Conservation (phyloP, 352 stramenopile species). For the Pythium brachiatum region DNA sequence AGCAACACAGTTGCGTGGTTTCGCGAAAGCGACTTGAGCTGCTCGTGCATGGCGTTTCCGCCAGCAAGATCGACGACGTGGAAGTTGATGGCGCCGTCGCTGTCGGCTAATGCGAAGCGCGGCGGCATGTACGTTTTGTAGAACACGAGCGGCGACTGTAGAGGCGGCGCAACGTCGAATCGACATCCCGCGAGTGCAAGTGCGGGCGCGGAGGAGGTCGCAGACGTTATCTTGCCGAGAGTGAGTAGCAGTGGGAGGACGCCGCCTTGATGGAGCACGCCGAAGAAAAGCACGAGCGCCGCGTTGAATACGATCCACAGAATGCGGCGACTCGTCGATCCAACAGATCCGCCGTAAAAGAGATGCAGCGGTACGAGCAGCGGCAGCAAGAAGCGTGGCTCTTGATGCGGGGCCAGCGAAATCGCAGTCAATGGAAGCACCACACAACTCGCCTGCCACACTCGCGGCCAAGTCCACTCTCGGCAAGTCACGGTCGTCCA, state of each 20-base stretch:
- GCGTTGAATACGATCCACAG: conserved; percentile 59
- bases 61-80: conserved; percentile 55
- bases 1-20: conserved; percentile 24
- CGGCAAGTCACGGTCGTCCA: conserved; percentile 23
- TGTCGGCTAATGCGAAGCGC: conserved; percentile 57
- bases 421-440: conserved; percentile 77
- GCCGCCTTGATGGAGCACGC: conserved; percentile 68
- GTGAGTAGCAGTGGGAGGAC: conserved; percentile 58
- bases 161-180: conserved; percentile 9
- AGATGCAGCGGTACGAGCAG: conserved; percentile 82
- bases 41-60: conserved; percentile 16
- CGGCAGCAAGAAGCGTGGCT: conserved; percentile 91
- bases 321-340: neutral
- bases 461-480: neutral
- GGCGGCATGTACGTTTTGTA: conserved; percentile 82
- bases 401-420: conserved; percentile 93
- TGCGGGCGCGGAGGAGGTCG: conserved; percentile 9
- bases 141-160: conserved; percentile 45
- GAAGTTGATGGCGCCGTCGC: conserved; percentile 21
- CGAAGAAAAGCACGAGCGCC: conserved; percentile 57
- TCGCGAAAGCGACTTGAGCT: conserved; percentile 8
- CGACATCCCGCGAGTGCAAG: conserved; percentile 35
- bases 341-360: conserved; percentile 27
- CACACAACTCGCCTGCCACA: conserved; percentile 40
- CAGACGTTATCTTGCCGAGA: conserved; percentile 24